A percentile compares a stretch with the other conserved stretches of the same genome.
phyloP scores from a whole-genome alignment of 176 grass and related monocot species.

The Avena eriantha region DNA sequence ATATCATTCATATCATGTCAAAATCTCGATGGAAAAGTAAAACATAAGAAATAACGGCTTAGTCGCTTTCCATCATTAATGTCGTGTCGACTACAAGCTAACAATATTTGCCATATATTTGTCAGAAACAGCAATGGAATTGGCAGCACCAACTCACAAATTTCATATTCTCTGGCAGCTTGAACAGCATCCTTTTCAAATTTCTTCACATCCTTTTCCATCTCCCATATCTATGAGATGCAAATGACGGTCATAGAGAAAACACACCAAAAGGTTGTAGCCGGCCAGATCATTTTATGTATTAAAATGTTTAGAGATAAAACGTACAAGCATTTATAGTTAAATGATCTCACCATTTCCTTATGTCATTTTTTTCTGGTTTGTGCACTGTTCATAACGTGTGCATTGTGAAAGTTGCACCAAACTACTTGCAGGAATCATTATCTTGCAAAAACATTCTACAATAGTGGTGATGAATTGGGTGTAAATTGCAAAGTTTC shows the following conservation, averaged over 20 bases:
- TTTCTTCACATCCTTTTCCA: conserved; percentile 75
- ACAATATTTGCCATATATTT: background rate
- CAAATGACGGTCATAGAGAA: conserved; percentile 39
- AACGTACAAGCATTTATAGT: conserved; percentile 12
- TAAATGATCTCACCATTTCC: conserved; percentile 31
- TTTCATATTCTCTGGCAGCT: conserved; percentile 61
- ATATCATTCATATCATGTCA: background rate
- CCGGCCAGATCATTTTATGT: conserved; percentile 18
- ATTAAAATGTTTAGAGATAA: conserved; percentile 15
- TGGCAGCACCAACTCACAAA: conserved; percentile 55
- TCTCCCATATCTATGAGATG: conserved; percentile 77
- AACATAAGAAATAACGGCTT: background rate
- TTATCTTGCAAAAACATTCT: conserved; percentile 30
- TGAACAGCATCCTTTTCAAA: conserved; percentile 70
- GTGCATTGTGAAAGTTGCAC: background rate
- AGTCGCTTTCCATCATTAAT: background rate
- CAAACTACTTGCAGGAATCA: background rate
- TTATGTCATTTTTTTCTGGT: conserved; percentile 19
- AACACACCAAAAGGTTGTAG: background rate
- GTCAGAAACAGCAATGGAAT: conserved; percentile 7
- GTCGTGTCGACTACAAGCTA: background rate
- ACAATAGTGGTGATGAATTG: background rate
- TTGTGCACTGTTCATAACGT: background rate
- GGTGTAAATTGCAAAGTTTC: background rate
- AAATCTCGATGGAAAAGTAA: conserved; percentile 10